phyloP scores from a whole-genome alignment of 2,329 filamentous ascomycete genomes.

The Balansia obtecta region DNA sequence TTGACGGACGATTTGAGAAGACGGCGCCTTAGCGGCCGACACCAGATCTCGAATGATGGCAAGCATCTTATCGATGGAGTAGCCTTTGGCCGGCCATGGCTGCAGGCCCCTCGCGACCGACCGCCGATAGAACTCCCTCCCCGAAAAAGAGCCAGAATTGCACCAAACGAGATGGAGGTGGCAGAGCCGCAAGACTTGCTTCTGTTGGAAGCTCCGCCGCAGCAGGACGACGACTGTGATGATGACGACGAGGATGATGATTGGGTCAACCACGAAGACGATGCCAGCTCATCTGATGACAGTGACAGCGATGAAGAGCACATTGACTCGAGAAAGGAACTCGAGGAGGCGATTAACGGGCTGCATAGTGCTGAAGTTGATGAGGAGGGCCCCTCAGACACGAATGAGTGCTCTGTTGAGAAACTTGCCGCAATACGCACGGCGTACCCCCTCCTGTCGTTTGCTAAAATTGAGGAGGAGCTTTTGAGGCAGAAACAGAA shows the following conservation, averaged over 20 bases:
- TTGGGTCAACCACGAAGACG: not conserved
- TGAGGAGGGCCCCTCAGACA: not conserved
- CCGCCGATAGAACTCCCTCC: constrained; percentile 62
- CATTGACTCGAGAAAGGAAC: constrained; percentile 3
- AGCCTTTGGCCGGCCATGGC: constrained; percentile 63
- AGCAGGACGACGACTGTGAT: constrained; percentile 22
- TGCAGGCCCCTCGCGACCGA: constrained; percentile 46
- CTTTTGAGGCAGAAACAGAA: constrained; percentile 22
- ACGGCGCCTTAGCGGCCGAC: constrained; percentile 60
- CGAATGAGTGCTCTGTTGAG: constrained; percentile 16
- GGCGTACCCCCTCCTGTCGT: constrained; percentile 30
- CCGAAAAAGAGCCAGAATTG: constrained; percentile 51
- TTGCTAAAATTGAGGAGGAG: constrained; percentile 22
- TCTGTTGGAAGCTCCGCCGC: constrained; percentile 21
- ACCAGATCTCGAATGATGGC: constrained; percentile 70
- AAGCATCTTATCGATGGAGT: constrained; percentile 76
- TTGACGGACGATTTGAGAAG: constrained; percentile 61
- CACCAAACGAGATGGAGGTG: constrained; percentile 22
- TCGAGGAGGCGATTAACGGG: constrained; percentile 2
- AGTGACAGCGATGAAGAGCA: constrained; percentile 6
- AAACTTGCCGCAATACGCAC: constrained; percentile 23
- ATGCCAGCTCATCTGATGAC: not conserved
- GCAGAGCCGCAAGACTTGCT: constrained; percentile 14
- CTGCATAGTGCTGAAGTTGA: not conserved
- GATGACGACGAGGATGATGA: constrained; percentile 14